A percentile compares a stretch with the other conserved stretches of the same genome.
Evolutionary conservation across 441 rosid species (phyloP).

Genomic region (Biscutella laevigata): DNA sequence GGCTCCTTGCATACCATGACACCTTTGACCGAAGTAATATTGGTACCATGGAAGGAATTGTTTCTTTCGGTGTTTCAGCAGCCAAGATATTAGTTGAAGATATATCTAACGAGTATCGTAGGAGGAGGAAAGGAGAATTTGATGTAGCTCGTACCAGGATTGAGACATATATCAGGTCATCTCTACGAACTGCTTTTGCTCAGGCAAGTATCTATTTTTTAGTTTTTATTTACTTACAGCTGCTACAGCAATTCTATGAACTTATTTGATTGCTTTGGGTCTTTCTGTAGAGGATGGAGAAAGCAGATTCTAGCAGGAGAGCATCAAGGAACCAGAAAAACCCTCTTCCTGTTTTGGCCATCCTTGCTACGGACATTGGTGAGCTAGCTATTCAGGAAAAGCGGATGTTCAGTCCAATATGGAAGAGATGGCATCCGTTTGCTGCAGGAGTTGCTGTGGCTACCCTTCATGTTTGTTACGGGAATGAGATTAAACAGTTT

Average conservation of each 20-base stretch:
- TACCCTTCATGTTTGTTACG: slow-evolving; percentile 89
- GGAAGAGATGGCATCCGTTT: slow-evolving; percentile 95
- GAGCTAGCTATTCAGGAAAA: slow-evolving; percentile 83
- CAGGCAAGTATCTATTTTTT: slow-evolving; percentile 59
- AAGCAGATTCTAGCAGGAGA: slow-evolving; percentile 93
- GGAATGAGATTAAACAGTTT: slow-evolving; percentile 88
- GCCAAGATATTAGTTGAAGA: slow-evolving; percentile 89
- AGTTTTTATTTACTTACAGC: background rate
- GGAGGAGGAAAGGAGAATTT: slow-evolving; percentile 73
- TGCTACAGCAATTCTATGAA: background rate
- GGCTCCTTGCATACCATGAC: slow-evolving; percentile 94
- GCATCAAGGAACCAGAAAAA: slow-evolving; percentile 74
- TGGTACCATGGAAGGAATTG: slow-evolving; percentile 72
- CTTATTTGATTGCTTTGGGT: background rate
- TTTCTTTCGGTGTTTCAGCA: slow-evolving; percentile 76
- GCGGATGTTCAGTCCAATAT: slow-evolving; percentile 74
- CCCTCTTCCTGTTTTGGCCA: slow-evolving; percentile 86
- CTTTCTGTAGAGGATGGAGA: slow-evolving; percentile 77
- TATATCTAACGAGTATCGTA: slow-evolving; percentile 83
- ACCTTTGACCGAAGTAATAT: slow-evolving; percentile 69
- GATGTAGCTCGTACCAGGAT: slow-evolving; percentile 79
- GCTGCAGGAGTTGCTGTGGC: slow-evolving; percentile 98
- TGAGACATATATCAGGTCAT: slow-evolving; percentile 94
- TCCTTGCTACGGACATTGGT: slow-evolving; percentile 91
- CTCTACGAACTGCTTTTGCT: slow-evolving; percentile 91